Percentiles rank a stretch among this genome's conserved stretches.
Evolutionary conservation across 2,329 filamentous ascomycete species (phyloP).

Genomic region (Lecanosticta acicola): DNA sequence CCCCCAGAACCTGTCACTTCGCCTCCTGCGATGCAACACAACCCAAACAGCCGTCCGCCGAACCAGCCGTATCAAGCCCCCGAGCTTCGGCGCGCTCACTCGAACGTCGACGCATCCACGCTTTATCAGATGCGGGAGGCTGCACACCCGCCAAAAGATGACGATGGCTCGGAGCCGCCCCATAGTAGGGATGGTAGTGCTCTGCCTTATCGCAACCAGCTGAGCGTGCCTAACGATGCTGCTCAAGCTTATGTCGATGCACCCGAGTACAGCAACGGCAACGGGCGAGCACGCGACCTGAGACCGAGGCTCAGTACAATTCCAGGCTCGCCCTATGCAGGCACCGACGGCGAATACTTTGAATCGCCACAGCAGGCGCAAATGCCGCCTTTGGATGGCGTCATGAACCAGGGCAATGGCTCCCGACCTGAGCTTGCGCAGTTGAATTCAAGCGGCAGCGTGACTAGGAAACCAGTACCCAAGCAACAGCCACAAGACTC

Average conservation of each 20-base stretch:
- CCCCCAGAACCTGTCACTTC: conserved; percentile 69
- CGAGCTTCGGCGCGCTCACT: conserved; percentile 74
- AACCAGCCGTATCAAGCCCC: conserved; percentile 67
- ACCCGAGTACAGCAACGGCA: conserved; percentile 8
- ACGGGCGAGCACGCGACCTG: conserved; percentile 10
- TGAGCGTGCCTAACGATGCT: conserved; percentile 34
- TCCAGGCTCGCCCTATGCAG: conserved; percentile 40
- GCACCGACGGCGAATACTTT: conserved; percentile 26
- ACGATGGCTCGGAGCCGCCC: not conserved
- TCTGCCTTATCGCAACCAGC: conserved; percentile 25
- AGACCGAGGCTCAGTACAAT: conserved; percentile 41
- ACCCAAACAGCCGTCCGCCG: conserved; percentile 62
- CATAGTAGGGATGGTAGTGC: conserved; percentile 4
- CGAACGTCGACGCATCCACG: conserved; percentile 75
- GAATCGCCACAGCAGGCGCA: conserved; percentile 16
- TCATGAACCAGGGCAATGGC: conserved; percentile 6
- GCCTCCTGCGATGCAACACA: conserved; percentile 75
- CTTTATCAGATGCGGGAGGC: conserved; percentile 73
- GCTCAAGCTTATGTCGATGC: conserved; percentile 21
- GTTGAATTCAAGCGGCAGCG: conserved; percentile 25
- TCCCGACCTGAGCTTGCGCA: conserved; percentile 25
- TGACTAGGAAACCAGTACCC: conserved; percentile 28
- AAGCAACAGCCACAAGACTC: conserved; percentile 6
- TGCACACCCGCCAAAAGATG: conserved; percentile 33
- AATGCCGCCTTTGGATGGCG: conserved; percentile 15